Evolutionary conservation across 768 basidiomycete genomes (phyloP), one percentile per base, ranked within the genome.

Genomic region (Suillus tomentosus): DNA sequence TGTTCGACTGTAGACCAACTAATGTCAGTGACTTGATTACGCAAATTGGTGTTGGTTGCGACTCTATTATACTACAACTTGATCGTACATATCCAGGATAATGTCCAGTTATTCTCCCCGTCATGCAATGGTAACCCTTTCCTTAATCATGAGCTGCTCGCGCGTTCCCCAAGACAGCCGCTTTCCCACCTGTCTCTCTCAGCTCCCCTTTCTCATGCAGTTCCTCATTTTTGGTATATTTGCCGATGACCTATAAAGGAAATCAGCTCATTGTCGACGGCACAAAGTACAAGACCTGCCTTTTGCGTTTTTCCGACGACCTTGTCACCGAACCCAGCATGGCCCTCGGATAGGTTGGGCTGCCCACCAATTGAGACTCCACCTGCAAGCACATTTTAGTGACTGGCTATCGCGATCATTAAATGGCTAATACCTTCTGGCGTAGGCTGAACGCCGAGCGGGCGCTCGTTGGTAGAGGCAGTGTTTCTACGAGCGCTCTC

Each of bases 271-370:
- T 17, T 40, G n/a, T 22, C 0, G 1, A 9, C 22, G 3, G 4
- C 15, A 42, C 31, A 1, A 6, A 3, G 36, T 13, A 14, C 7
- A 61, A 40, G 27, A 5, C 64, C 70, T 2, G 85, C 87, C 80
- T 87, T 81, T 68, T 88, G 79, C 0, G 82, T 78, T 76, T 88
- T 87, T 3, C 87, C 87, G 42, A 86, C 67, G 24, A 87, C 64
- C 73, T 84, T 88, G 74, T 89, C 87, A 9, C 78, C 72, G 0
- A 83, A 22, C 34, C 68, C 78, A 36, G 83, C 78, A 34, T 83
- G 80, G 5, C 79, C 79, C 66, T 76, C 63, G 13, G 71, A 68
- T 31, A 69, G 45, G 54, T 62, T 42, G 31, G 63, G n/a, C 36
- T 72, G 66, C 47, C 74, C 74, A 17, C 68, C 66, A 5, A 72